Conservation (phyloP, 108 stramenopile genomes). For the Skeletonema potamos region DNA sequence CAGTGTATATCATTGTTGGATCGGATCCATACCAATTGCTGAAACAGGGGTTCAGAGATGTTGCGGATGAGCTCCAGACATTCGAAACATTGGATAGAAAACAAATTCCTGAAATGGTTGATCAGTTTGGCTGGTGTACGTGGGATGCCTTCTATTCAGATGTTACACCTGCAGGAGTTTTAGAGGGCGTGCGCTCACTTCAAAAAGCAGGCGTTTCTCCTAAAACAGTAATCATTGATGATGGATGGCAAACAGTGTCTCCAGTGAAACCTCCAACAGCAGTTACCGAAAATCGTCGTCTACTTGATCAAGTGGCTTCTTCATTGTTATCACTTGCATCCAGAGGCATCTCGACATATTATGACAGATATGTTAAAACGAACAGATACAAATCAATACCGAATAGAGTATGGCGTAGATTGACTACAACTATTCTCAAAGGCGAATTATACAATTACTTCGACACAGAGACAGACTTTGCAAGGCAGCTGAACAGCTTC, state of each 20-base stretch:
- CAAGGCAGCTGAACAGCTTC: conserved; percentile 40
- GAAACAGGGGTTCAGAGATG: conserved; percentile 27
- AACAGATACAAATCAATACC: conserved; percentile 30
- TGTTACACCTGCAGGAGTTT: conserved; percentile 46
- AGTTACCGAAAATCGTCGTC: conserved; percentile 9
- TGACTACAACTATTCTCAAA: conserved; percentile 39
- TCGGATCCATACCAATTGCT: conserved; percentile 43
- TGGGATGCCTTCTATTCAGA: conserved; percentile 77
- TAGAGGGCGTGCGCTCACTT: conserved; percentile 30
- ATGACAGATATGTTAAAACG: conserved; percentile 34
- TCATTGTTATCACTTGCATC: conserved; percentile 15
- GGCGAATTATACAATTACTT: conserved; percentile 45
- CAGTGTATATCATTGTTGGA: conserved; percentile 41
- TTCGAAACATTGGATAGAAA: conserved; percentile 40
- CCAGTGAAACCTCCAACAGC: conserved; percentile 22
- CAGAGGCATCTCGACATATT: conserved; percentile 17
- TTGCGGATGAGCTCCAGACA: conserved; percentile 22
- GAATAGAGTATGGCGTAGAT: conserved; percentile 33
- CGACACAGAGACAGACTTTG: conserved; percentile 53
- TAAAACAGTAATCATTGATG: conserved; percentile 45
- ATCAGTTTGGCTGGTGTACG: conserved; percentile 75
- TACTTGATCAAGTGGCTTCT: neutral
- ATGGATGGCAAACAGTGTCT: conserved; percentile 52
- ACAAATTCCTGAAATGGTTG: conserved; percentile 32
- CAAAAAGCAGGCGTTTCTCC: conserved; percentile 40